Percentiles rank a stretch among this genome's conserved stretches.
phyloP scores from a whole-genome alignment of 106 monocot species.

The Phalaenopsis equestris region DNA sequence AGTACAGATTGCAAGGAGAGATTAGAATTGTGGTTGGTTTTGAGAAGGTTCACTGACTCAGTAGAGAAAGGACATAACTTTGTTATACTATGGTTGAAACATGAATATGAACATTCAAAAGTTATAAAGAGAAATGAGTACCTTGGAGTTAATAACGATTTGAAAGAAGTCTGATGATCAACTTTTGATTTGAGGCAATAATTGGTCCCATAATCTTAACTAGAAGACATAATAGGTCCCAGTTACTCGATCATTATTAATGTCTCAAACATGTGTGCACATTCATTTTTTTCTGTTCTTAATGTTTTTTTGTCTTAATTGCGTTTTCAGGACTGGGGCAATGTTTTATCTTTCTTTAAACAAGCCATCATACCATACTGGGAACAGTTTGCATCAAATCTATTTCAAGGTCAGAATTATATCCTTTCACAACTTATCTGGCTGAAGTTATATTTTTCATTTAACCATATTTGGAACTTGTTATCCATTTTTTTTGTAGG shows the following conservation, averaged over 20 bases:
- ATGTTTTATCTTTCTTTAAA: slow-evolving; percentile 61
- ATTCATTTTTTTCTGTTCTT: neutral
- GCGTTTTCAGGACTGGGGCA: slow-evolving; percentile 52
- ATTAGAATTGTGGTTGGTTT: neutral
- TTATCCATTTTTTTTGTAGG: slow-evolving; percentile 13
- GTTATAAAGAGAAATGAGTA: neutral
- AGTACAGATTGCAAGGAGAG: neutral
- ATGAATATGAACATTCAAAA: no score
- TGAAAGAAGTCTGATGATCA: neutral
- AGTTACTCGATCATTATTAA: neutral
- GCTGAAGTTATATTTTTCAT: neutral
- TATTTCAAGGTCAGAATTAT: slow-evolving; percentile 27
- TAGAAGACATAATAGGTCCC: neutral
- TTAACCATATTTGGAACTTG: neutral
- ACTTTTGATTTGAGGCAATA: neutral
- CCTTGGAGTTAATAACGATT: neutral
- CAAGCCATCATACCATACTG: slow-evolving; percentile 50
- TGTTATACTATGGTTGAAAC: no score
- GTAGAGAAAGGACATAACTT: no score
- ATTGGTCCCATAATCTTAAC: neutral
- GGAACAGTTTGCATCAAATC: slow-evolving; percentile 19
- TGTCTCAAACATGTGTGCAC: neutral
- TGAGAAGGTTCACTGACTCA: no score
- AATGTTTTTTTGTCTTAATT: neutral
- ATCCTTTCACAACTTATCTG: neutral